A percentile compares a stretch with the other conserved stretches of the same genome.
Conservation (phyloP, 1,139 yeast genomes). For the Yamadazyma friedrichii region DNA sequence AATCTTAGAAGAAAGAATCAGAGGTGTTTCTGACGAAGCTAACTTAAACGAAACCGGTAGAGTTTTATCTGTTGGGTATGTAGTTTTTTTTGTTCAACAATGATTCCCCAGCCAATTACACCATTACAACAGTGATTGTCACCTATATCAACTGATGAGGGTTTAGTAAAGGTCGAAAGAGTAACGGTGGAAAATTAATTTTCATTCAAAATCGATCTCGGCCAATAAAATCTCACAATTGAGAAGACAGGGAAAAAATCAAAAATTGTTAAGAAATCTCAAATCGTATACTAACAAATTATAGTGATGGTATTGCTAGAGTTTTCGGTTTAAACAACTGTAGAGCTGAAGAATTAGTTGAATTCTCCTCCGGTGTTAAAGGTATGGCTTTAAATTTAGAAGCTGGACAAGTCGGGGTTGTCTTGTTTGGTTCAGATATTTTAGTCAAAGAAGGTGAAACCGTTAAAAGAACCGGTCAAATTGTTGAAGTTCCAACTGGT, state of each 20-base stretch:
- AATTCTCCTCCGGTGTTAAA: conserved; percentile 98
- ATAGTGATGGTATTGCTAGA: conserved; percentile 99
- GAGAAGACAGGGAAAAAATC: background rate
- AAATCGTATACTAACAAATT: conserved; percentile 15
- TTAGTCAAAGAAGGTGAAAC: conserved; percentile 99
- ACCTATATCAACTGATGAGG: too few relatives aligned
- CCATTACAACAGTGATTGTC: background rate
- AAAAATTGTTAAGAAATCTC: background rate
- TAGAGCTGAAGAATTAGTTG: conserved; percentile 99
- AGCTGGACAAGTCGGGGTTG: conserved; percentile 99
- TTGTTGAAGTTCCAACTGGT: conserved; percentile 99
- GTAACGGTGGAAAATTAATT: too few relatives aligned
- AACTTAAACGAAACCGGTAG: conserved; percentile 99
- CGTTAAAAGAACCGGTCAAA: conserved; percentile 99
- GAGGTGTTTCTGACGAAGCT: conserved; percentile 98
- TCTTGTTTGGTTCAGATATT: conserved; percentile 99
- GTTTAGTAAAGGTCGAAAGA: background rate
- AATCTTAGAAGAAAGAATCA: conserved; percentile 97
- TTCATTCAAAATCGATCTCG: conserved; percentile 6
- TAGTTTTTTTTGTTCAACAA: conserved; percentile 19
- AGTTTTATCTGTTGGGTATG: conserved; percentile 95
- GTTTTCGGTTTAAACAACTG: conserved; percentile 99
- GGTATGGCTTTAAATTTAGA: conserved; percentile 99
- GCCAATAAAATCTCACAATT: conserved; percentile 6
- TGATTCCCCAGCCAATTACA: background rate